Percentiles rank a stretch among this genome's conserved stretches.
phyloP scores from a whole-genome alignment of 2,329 filamentous ascomycete genomes.

The Leptographium wingfieldii region DNA sequence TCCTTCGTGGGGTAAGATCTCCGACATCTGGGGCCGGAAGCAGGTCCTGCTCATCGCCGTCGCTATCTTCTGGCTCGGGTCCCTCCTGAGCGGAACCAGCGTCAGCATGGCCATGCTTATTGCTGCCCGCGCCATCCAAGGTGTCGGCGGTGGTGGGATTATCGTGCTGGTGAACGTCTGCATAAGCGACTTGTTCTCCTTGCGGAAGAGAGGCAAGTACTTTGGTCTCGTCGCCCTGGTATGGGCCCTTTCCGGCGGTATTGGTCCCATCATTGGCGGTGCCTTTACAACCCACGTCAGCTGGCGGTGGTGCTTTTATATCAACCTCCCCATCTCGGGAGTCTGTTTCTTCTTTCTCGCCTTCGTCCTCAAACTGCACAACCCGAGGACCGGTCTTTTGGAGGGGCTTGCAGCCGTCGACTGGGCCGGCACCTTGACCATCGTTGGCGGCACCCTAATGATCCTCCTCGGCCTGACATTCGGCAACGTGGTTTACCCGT shows the following conservation, averaged over 20 bases:
- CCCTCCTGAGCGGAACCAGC: slow-evolving; percentile 33
- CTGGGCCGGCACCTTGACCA: slow-evolving; percentile 41
- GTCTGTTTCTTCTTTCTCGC: slow-evolving; percentile 36
- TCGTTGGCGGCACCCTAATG: slow-evolving; percentile 74
- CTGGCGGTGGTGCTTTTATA: slow-evolving; percentile 60
- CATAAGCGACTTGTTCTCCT: slow-evolving; percentile 41
- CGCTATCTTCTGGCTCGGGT: slow-evolving; percentile 38
- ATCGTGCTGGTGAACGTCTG: slow-evolving; percentile 39
- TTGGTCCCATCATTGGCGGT: slow-evolving; percentile 51
- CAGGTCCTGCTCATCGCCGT: slow-evolving; percentile 35
- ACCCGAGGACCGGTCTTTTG: slow-evolving; percentile 49
- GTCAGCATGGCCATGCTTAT: slow-evolving; percentile 34
- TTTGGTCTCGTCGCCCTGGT: slow-evolving; percentile 54
- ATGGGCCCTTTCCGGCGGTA: slow-evolving; percentile 51
- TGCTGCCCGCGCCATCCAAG: slow-evolving; percentile 34
- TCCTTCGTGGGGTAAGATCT: slow-evolving; percentile 57
- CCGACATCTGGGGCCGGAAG: slow-evolving; percentile 46
- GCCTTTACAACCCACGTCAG: slow-evolving; percentile 43
- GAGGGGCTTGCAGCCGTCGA: slow-evolving; percentile 52
- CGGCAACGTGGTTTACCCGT: slow-evolving; percentile 63
- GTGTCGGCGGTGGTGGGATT: slow-evolving; percentile 38
- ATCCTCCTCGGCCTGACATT: slow-evolving; percentile 77
- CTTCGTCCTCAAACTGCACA: slow-evolving; percentile 56
- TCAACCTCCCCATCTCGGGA: slow-evolving; percentile 37
- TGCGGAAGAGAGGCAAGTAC: slow-evolving; percentile 31